Evolutionary conservation across 495 filamentous ascomycete species (phyloP).

Genomic region (Delitschia confertaspora): DNA sequence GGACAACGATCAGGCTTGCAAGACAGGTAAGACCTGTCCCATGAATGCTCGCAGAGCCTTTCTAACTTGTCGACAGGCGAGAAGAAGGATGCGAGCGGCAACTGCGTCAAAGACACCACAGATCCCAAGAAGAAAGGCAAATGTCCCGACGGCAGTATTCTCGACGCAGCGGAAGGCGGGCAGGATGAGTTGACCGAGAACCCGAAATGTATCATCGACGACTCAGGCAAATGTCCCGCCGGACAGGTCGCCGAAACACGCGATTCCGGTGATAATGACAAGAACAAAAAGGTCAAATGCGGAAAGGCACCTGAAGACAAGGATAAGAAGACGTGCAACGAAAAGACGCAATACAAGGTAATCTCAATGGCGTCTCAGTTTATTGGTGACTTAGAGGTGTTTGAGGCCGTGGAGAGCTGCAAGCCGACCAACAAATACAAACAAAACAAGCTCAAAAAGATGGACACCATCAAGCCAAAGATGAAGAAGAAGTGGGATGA

Average conservation of each 20-base stretch:
- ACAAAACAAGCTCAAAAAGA: background rate
- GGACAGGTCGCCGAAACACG: constrained; percentile 2
- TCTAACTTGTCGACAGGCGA: too few relatives aligned
- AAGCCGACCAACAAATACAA: background rate
- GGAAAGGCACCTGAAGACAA: constrained; percentile 1
- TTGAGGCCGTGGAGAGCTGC: background rate
- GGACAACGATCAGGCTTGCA: too few relatives aligned
- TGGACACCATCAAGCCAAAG: background rate
- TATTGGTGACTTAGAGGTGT: background rate
- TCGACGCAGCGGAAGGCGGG: background rate
- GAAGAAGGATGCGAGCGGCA: too few relatives aligned
- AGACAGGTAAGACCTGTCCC: too few relatives aligned
- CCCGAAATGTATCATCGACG: background rate
- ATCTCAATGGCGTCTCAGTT: background rate
- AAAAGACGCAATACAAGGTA: background rate
- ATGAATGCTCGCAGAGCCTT: too few relatives aligned
- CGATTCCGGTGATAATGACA: background rate
- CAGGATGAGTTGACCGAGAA: background rate
- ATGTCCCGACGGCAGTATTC: background rate
- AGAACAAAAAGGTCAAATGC: constrained; percentile 4
- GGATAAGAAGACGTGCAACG: background rate
- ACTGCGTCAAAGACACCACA: too few relatives aligned
- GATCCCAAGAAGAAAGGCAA: too few relatives aligned
- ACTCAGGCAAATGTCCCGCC: background rate
- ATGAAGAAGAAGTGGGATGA: background rate